These are phyloP conservation scores for Trifolium repens DNA, from an alignment of 306 rosid species.

Conservation along the genomic window DNA sequence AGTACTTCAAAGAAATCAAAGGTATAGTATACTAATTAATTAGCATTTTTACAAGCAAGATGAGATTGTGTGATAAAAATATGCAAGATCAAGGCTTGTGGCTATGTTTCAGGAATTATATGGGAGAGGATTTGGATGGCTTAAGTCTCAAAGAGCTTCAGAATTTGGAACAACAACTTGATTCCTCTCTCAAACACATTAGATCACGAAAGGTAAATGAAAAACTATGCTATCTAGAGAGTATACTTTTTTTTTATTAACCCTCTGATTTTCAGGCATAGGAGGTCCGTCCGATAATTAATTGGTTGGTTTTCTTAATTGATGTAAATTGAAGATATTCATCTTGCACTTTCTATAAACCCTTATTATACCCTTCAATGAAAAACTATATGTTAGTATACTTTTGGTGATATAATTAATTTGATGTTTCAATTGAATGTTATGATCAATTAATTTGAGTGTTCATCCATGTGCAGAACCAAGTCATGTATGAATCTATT, in stretches of 20 bases:
- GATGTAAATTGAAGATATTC: too few relatives aligned
- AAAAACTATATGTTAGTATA: too few relatives aligned
- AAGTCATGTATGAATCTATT: constrained; percentile 79
- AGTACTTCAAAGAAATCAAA: constrained; percentile 65
- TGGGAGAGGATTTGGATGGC: constrained; percentile 78
- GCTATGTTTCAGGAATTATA: constrained; percentile 61
- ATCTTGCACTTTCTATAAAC: too few relatives aligned
- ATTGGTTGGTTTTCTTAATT: too few relatives aligned
- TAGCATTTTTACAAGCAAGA: background rate
- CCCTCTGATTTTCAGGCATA: too few relatives aligned
- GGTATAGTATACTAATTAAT: constrained; percentile 40
- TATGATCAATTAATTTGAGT: background rate
- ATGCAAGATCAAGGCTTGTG: background rate
- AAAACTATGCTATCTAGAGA: background rate
- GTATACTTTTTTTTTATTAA: background rate
- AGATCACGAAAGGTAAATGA: constrained; percentile 72
- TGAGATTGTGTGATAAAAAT: background rate
- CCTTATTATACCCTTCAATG: too few relatives aligned
- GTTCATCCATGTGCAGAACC: constrained; percentile 63
- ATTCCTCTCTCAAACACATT: constrained; percentile 73
- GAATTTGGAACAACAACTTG: constrained; percentile 87
- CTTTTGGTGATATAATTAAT: background rate
- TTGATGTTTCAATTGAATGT: constrained; percentile 2
- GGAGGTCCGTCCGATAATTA: too few relatives aligned
- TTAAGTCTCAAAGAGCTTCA: constrained; percentile 76